Percentiles rank a stretch among this genome's conserved stretches.
Conservation (phyloP, 2,329 filamentous ascomycete genomes). For the Aphanoascus verrucosus region DNA sequence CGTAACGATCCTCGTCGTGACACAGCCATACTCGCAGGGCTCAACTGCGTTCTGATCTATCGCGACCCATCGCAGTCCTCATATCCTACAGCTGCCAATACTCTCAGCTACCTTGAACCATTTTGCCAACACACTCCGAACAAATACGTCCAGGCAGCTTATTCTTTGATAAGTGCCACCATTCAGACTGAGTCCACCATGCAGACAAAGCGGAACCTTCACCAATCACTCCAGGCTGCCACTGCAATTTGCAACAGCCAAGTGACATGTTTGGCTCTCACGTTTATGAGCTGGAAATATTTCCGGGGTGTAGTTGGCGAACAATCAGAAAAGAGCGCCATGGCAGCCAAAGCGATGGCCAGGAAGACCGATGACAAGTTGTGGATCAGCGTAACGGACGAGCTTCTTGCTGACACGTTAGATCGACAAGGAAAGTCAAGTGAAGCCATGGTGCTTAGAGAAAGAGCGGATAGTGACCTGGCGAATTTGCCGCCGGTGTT, state of each 20-base stretch:
- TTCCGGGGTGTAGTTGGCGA: slow-evolving; percentile 74
- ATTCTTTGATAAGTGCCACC: slow-evolving; percentile 62
- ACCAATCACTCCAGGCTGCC: slow-evolving; percentile 59
- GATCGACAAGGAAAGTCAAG: slow-evolving; percentile 57
- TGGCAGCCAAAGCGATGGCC: slow-evolving; percentile 57
- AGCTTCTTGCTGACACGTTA: slow-evolving; percentile 64
- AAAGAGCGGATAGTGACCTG: slow-evolving; percentile 37
- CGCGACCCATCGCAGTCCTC: slow-evolving; percentile 50
- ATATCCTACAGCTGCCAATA: slow-evolving; percentile 46
- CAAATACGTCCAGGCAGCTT: slow-evolving; percentile 65
- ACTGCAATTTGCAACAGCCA: slow-evolving; percentile 63
- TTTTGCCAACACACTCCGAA: slow-evolving; percentile 61
- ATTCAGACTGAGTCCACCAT: slow-evolving; percentile 58
- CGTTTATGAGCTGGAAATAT: slow-evolving; percentile 72
- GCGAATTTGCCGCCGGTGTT: slow-evolving; percentile 29
- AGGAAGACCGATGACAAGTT: slow-evolving; percentile 59
- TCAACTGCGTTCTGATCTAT: slow-evolving; percentile 64
- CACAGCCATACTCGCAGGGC: slow-evolving; percentile 49
- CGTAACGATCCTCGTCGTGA: slow-evolving; percentile 49
- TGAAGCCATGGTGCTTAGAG: slow-evolving; percentile 39
- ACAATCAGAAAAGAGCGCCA: slow-evolving; percentile 65
- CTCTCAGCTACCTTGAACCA: slow-evolving; percentile 56
- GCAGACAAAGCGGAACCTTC: slow-evolving; percentile 67
- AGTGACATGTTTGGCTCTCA: slow-evolving; percentile 71
- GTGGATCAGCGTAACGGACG: slow-evolving; percentile 72